Conservation (phyloP, 306 rosid species). For the Sicyos baderoa region DNA sequence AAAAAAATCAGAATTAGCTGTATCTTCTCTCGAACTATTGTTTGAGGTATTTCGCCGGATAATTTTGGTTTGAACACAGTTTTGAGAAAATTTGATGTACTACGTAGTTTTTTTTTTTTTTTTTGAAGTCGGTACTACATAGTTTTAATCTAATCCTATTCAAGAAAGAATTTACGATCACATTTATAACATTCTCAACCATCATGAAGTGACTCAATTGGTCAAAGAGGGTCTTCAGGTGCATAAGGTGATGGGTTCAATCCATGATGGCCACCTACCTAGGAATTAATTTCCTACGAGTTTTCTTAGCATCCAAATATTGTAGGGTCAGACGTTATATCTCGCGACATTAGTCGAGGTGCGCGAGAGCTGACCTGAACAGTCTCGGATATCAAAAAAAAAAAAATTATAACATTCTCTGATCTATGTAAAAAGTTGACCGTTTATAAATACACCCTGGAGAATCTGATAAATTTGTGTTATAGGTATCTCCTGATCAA, state of each 20-base stretch:
- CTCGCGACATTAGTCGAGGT: too few species aligned
- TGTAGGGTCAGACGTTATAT: too few species aligned
- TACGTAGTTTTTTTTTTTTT: background rate
- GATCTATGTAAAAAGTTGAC: background rate
- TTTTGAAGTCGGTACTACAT: too few species aligned
- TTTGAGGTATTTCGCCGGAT: background rate
- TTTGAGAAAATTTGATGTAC: background rate
- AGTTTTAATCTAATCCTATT: background rate
- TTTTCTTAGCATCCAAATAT: too few species aligned
- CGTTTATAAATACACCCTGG: background rate
- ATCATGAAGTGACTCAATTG: too few species aligned
- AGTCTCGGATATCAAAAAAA: too few species aligned
- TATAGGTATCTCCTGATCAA: constrained; percentile 92
- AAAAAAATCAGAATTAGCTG: background rate
- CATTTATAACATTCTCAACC: background rate
- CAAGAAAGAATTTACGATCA: background rate
- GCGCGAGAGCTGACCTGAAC: too few species aligned
- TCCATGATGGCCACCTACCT: too few species aligned
- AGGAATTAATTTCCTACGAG: too few species aligned
- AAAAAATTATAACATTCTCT: background rate
- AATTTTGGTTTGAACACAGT: background rate
- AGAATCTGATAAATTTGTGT: constrained; percentile 24
- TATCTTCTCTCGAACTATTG: background rate
- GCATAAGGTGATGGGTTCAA: too few species aligned
- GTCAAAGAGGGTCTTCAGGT: too few species aligned